These are phyloP conservation scores for Phytophthora hybrid DNA, from an alignment of 352 stramenopile species.

Conservation along the genomic window DNA sequence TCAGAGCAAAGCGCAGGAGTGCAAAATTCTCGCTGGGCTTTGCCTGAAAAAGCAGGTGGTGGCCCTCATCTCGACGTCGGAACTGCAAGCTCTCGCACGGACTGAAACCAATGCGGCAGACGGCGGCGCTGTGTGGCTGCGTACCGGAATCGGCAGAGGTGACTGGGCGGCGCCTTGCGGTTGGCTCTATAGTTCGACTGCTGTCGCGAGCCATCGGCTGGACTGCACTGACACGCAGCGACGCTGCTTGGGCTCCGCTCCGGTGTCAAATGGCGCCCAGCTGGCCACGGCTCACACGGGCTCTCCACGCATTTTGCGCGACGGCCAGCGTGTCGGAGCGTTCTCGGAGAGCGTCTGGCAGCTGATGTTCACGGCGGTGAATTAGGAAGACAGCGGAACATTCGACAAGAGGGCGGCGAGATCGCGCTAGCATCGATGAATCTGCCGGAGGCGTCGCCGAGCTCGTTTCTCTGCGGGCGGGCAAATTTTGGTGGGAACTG, in stretches of 20 bases:
- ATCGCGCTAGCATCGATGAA: conserved; percentile 13
- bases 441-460: background rate
- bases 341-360: conserved; percentile 39
- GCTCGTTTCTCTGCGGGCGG: conserved; percentile 8
- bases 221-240: conserved; percentile 9
- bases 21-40: conserved; percentile 37
- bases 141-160: conserved; percentile 9
- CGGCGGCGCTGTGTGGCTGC: conserved; percentile 25
- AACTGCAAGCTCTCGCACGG: background rate
- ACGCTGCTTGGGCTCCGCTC: conserved; percentile 13
- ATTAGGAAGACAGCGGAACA: conserved; percentile 32
- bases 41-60: conserved; percentile 35
- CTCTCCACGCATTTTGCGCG: conserved; percentile 33
- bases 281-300: conserved; percentile 15
- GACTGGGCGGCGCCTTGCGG: background rate
- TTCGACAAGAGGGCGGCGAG: conserved; percentile 24
- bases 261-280: conserved; percentile 34
- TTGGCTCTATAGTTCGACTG: conserved; percentile 33
- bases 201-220: conserved; percentile 29
- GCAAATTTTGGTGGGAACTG: conserved; percentile 37
- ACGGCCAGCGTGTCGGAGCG: conserved; percentile 25
- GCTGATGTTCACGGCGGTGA: background rate
- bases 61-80: conserved; percentile 4
- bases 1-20: conserved; percentile 22
- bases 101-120: conserved; percentile 29